Percentiles rank a stretch among this genome's conserved stretches.
Evolutionary conservation across 495 filamentous ascomycete species (phyloP).

Genomic region (Hyaloscypha variabilis): DNA sequence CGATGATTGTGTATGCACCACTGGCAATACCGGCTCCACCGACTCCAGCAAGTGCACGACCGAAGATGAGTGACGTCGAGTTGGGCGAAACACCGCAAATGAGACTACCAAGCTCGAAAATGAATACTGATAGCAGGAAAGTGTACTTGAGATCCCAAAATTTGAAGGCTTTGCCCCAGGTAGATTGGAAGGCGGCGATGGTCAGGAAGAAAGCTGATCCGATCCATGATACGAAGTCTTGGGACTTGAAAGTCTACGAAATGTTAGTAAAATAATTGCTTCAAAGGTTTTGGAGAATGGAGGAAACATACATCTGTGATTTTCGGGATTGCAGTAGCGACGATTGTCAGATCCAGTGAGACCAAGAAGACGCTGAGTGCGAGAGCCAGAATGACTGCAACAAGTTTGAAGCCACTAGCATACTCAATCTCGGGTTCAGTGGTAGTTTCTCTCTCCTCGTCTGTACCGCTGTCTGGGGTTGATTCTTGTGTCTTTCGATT

Average conservation of each 20-base stretch:
- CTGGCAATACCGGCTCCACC: slow-evolving; percentile 83
- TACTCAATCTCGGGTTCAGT: not conserved
- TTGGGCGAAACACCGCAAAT: slow-evolving; percentile 78
- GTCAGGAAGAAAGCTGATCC: slow-evolving; percentile 57
- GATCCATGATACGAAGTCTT: slow-evolving; percentile 51
- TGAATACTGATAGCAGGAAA: slow-evolving; percentile 67
- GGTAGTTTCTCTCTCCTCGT: not conserved
- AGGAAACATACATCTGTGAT: not conserved
- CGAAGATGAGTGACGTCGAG: slow-evolving; percentile 75
- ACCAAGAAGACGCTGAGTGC: not conserved
- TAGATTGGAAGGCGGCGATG: slow-evolving; percentile 46
- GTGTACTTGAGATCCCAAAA: slow-evolving; percentile 51
- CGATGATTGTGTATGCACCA: slow-evolving; percentile 67
- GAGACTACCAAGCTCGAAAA: slow-evolving; percentile 85
- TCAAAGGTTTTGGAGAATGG: not conserved
- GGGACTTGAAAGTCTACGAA: not conserved
- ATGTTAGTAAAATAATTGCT: not conserved
- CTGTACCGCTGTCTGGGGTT: not conserved
- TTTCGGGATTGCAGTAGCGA: not conserved
- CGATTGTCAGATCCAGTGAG: not conserved
- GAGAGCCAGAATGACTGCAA: not conserved
- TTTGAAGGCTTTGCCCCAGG: slow-evolving; percentile 40
- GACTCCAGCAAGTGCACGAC: slow-evolving; percentile 80
- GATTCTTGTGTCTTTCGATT: not conserved
- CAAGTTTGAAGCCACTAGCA: not conserved